phyloP scores from a whole-genome alignment of 495 filamentous ascomycete genomes.

The Cercophora newfieldiana region DNA sequence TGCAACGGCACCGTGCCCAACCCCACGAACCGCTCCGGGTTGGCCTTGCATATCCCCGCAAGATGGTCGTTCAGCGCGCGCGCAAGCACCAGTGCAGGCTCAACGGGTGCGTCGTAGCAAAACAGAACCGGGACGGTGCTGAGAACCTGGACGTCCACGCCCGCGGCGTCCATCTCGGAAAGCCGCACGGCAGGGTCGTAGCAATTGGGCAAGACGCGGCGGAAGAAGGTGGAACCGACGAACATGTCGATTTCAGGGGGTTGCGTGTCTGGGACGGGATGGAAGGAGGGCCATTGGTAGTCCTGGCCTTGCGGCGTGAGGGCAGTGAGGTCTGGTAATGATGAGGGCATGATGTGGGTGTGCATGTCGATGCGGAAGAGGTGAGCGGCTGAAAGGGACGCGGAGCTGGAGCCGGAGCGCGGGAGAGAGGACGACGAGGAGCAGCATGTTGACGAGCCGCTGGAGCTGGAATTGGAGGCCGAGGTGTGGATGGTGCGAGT shows the following conservation, averaged over 20 bases:
- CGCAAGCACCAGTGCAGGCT: constrained; percentile 21
- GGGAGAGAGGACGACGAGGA: constrained; percentile 12
- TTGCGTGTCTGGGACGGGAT: constrained; percentile 2
- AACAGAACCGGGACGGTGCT: constrained; percentile 34
- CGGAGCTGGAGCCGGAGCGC: neutral
- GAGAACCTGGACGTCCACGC: constrained; percentile 34
- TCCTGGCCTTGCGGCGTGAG: neutral
- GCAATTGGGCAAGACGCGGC: constrained; percentile 29
- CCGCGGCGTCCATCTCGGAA: constrained; percentile 30
- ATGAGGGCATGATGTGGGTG: constrained; percentile 35
- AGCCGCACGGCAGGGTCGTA: constrained; percentile 25
- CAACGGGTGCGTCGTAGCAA: constrained; percentile 31
- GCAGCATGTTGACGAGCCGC: neutral
- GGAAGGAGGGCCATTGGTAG: constrained; percentile 33
- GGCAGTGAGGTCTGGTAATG: constrained; percentile 24
- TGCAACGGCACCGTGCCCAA: constrained; percentile 40
- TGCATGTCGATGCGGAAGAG: constrained; percentile 37
- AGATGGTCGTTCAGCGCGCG: constrained; percentile 30
- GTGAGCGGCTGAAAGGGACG: constrained; percentile 6
- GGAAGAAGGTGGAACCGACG: constrained; percentile 31
- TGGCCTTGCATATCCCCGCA: neutral
- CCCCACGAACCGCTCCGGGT: constrained; percentile 25
- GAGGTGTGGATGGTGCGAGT: neutral
- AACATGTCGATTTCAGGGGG: constrained; percentile 31
- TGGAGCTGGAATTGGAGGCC: neutral